Base-by-base conservation (phyloP, 2,329 filamentous ascomycete species). In the Cercospora citrullina region DNA sequence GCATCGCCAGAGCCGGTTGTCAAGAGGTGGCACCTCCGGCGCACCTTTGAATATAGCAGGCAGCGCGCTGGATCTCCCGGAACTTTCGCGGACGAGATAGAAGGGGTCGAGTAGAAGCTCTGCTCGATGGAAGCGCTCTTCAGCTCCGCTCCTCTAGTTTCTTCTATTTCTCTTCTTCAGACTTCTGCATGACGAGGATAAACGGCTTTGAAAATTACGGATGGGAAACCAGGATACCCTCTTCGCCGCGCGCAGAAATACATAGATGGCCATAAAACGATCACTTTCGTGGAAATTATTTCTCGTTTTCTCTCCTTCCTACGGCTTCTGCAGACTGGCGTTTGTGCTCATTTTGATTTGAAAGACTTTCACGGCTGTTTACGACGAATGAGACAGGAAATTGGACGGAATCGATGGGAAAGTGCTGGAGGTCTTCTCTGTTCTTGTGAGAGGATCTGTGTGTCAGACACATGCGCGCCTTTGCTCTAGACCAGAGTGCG, bases 181-280 rank as follows among this genome's bases (percentile, higher is more conserved):
- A 53, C 14, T 53, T 53, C 48, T 53, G 48, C 48, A 53, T 53
- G 48, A 53, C 12, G 48, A 53, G 48, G 48, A 53, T 26, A 53
- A 28, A 53, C 21, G 48, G 48, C 48, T 53, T 53, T 53, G 48
- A 53, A 53, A 53, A 53, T 26, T 53, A 53, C 14, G 48, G 48
- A 53, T n/a, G 48, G 48, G 48, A 53, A 16, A 26, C 48, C 48
- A 53, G 48, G 48, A 53, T 53, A 26, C 48, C 48, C 48, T 53
- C 23, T 53, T 53, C 48, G 23, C 48, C 23, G 48, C 48, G 28
- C 48, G 48, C 48, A 53, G 48, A 53, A n/a, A 16, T 28, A 53
- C 48, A 53, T 53, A 53, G 48, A 53, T 53, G 48, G 48, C 48
- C 48, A 26, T 53, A 23, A 53, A 53, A 53, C 36, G 48, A 53